phyloP scores from a whole-genome alignment of 352 stramenopile species.

The Aphanomyces euteiches region DNA sequence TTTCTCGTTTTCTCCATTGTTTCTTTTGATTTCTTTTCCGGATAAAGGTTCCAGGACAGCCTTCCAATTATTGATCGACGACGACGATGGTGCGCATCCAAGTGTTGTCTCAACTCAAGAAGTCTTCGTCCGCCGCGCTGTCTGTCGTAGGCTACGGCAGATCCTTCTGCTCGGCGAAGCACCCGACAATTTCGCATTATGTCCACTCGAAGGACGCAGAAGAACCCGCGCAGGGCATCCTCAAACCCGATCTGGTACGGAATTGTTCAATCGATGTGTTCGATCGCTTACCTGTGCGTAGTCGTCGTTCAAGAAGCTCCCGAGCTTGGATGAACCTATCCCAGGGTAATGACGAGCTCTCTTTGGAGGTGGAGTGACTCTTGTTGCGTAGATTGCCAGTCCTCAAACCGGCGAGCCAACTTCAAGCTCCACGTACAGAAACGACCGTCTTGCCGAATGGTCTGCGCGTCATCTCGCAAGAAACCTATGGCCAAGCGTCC shows the following conservation, averaged over 20 bases:
- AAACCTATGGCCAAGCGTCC: conserved; percentile 94
- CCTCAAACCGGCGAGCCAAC: conserved; percentile 79
- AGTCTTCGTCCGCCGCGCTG: not conserved
- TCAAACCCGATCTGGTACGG: conserved; percentile 29
- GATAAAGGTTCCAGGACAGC: not conserved
- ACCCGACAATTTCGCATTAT: conserved; percentile 17
- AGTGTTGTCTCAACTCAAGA: not conserved
- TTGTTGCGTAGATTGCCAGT: conserved; percentile 47
- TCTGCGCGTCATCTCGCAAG: conserved; percentile 94
- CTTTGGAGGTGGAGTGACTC: not conserved
- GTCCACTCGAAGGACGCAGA: conserved; percentile 20
- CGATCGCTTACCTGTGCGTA: not conserved
- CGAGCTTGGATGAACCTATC: conserved; percentile 28
- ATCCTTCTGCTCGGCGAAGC: not conserved
- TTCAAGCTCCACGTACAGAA: conserved; percentile 85
- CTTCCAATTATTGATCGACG: conserved; percentile 13
- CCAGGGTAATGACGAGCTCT: not conserved
- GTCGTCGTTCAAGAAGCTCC: conserved; percentile 14
- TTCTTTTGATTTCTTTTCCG: not conserved
- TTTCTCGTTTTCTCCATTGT: too few species aligned
- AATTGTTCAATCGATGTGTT: not conserved
- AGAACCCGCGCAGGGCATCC: conserved; percentile 14
- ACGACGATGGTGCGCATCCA: conserved; percentile 5
- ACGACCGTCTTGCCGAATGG: conserved; percentile 92
- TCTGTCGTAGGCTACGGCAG: not conserved